Evolutionary conservation across 345 rosid species (phyloP), one percentile per base, ranked within the genome.

Genomic region (Nephelium lappaceum): DNA sequence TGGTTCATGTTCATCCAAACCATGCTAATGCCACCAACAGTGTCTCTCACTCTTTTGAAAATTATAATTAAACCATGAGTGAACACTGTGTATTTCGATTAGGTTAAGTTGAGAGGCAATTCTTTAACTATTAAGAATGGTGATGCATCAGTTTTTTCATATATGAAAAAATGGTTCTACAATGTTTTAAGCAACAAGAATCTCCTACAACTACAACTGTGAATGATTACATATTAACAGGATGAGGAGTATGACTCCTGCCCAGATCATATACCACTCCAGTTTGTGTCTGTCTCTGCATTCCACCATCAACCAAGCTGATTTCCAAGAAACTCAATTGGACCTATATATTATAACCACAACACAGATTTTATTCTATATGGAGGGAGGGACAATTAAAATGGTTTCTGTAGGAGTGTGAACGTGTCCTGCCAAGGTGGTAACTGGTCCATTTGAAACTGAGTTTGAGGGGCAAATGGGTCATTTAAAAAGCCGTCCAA

Each of bases 401-500:
- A 73, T 21, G 85, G 80, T 55, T 81, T 41, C 55, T 80, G 83
- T 67, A 78, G 53, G 43, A 69, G 72, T 73, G 69, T 75, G 81
- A 83, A 84, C 80, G 79, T 53, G 67, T 86, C 89, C 38, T 86
- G 85, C 67, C 80, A 38, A 9, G 85, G 80, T n/a, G 82, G 76
- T 64, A 78, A 58, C 82, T 84, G 85, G 11, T 85, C 84, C 87
- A 85, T 71, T 10, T 83, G 90, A 42, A 79, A 88, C 71, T 86
- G 82, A 67, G 75, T 67, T 76, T 85, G 94, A 6, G 85, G 53
- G 45, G 69, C 84, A 81, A 91, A 88, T 51, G 77, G 82, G 81
- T 91, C 90, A 75, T 93, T 91, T 47, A 82, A 85, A 69, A 88
- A 83, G 11, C 71, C 39, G 9, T 85, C 87, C 23, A 83, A 55